These are phyloP conservation scores for Naganishia onofrii DNA, from an alignment of 768 basidiomycete species.

Conservation along the genomic window DNA sequence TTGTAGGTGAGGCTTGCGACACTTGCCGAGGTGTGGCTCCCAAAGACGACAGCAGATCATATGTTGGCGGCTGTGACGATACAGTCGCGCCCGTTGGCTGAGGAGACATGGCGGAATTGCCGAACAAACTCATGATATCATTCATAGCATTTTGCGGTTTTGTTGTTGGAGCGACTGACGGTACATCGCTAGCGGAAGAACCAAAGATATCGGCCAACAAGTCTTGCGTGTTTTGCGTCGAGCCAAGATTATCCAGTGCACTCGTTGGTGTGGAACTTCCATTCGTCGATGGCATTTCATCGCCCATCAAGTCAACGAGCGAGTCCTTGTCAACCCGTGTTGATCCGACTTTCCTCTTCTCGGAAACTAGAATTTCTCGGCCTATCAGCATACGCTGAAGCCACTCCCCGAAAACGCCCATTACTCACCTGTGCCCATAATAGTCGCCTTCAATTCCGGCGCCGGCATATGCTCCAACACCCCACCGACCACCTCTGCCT, in stretches of 20 bases:
- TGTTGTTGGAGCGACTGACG: constrained; percentile 50
- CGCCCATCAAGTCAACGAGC: constrained; percentile 75
- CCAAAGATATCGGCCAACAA: constrained; percentile 93
- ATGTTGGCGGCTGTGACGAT: background rate
- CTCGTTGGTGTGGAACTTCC: constrained; percentile 54
- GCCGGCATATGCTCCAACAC: constrained; percentile 99
- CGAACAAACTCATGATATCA: constrained; percentile 89
- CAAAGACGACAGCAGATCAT: constrained; percentile 43
- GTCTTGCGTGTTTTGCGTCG: constrained; percentile 67
- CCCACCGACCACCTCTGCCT: constrained; percentile 57
- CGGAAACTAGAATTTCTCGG: constrained; percentile 68
- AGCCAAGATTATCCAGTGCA: constrained; percentile 46
- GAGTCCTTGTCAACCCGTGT: constrained; percentile 70
- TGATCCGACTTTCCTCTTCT: constrained; percentile 93
- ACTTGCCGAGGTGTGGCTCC: no score
- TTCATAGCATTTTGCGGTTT: constrained; percentile 65
- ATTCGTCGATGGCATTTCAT: constrained; percentile 61
- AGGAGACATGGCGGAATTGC: constrained; percentile 44
- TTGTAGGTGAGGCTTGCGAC: background rate
- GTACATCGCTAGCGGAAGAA: constrained; percentile 46
- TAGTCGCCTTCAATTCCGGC: constrained; percentile 93
- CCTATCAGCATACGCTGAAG: background rate
- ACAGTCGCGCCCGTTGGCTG: constrained; percentile 30
- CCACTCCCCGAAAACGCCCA: constrained; percentile 38
- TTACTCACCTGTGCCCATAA: constrained; percentile 77